phyloP scores from a whole-genome alignment of 176 grass and related monocot species.

The Oryza australiensis region DNA sequence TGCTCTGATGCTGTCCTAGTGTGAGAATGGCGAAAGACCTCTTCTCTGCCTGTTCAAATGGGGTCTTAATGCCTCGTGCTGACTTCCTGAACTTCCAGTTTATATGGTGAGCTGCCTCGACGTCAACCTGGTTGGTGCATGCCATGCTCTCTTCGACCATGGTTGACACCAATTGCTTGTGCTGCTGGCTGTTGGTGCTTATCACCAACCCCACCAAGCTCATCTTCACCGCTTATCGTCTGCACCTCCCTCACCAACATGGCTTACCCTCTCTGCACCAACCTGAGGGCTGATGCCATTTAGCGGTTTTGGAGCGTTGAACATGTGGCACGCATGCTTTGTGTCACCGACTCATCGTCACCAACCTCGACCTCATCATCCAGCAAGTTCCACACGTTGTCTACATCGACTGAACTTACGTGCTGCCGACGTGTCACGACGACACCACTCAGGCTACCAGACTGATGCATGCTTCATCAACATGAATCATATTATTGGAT shows the following conservation, averaged over 20 bases:
- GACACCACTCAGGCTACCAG: neutral
- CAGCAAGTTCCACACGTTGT: slow-evolving; percentile 30
- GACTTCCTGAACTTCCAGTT: slow-evolving; percentile 45
- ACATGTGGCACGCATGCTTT: slow-evolving; percentile 16
- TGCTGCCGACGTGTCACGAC: slow-evolving; percentile 23
- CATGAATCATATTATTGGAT: slow-evolving; percentile 12
- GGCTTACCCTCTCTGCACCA: slow-evolving; percentile 44
- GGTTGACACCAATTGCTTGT: slow-evolving; percentile 27
- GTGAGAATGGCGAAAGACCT: slow-evolving; percentile 27
- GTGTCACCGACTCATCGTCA: neutral
- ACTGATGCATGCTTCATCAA: slow-evolving; percentile 32
- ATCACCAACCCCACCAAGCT: slow-evolving; percentile 39
- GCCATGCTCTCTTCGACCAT: slow-evolving; percentile 43
- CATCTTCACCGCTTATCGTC: slow-evolving; percentile 39
- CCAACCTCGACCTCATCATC: slow-evolving; percentile 26
- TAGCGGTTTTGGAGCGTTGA: slow-evolving; percentile 25
- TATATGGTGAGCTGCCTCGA: slow-evolving; percentile 38
- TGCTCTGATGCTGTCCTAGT: slow-evolving; percentile 36
- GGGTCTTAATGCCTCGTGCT: slow-evolving; percentile 40
- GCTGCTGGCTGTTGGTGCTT: slow-evolving; percentile 42
- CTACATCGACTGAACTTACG: slow-evolving; percentile 31
- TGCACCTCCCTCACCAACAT: slow-evolving; percentile 41
- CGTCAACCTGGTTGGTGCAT: slow-evolving; percentile 52
- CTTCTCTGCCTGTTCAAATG: slow-evolving; percentile 30
- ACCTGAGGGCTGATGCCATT: slow-evolving; percentile 16